Base-by-base conservation (phyloP, 192 early-diverging fungal species). In the Thamnidium elegans region DNA sequence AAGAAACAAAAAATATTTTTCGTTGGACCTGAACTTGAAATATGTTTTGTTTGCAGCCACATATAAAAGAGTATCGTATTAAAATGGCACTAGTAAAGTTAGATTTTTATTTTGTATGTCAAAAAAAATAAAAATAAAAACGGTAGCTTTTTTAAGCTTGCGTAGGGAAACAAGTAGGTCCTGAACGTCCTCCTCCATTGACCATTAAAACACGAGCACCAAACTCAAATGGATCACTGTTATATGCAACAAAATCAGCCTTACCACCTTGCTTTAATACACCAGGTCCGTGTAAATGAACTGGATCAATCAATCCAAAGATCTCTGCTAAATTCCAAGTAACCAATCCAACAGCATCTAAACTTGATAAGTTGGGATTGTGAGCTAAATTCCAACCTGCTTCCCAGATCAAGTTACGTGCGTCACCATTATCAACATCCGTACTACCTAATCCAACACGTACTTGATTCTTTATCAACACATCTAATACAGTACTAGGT, bases 301-400 rank as follows among this genome's bases (percentile, higher is more conserved):
- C 23, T 3, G 21, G 45, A 20, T 63, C 65, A 17, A 50, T 15
- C n/a, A 87, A 67, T 32, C 82, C 84, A 50, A 87, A 79, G 42
- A 89, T 87, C 26, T 87, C 70, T 17, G 85, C 89, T 47, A 89
- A 79, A 58, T 84, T 86, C 91, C 90, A 92, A 50, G 88, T 87
- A 19, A 92, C 82, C 39, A 85, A 75, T 2, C 85, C 90, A n/a
- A 92, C 79, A 32, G 88, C 86, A 26, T 90, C 82, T 51, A 72
- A 75, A 52, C 75, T 81, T 8, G 71, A 53, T 31, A 84, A 50
- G 7, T 70, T 46, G 8, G 39, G 48, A 50, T 77, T 72, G 36
- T 71, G 72, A 26, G 73, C 73, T 11, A 72, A 34, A 58, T 76
- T 76, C 74, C 74, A 76, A 17, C 74, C 74, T 47, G 91, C 91